Base-by-base conservation (phyloP, 2,329 filamentous ascomycete species). In the Lachnellula suecica region DNA sequence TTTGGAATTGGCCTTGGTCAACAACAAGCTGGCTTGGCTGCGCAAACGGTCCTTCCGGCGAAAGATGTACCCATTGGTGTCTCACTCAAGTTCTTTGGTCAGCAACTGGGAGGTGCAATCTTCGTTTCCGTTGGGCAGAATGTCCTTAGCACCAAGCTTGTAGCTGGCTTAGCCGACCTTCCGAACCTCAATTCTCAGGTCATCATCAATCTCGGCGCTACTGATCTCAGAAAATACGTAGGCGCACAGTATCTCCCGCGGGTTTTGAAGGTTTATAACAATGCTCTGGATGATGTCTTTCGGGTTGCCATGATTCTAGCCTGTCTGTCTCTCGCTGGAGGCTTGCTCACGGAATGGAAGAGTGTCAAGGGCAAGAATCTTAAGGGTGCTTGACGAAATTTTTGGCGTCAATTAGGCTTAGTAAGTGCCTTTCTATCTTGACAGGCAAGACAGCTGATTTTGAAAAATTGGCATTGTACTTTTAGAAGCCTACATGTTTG, bases 241-340 rank as follows among this genome's bases (percentile, higher is more conserved):
- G 63, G 70, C 0, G 37, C 59, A 0, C 54, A 74, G 37, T 72
- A 68, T 52, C 62, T 82, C 2, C 50, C 61, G 2, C 67, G 66
- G 1, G 77, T 84, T 22, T 67, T 81, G 11, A 38, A 58, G 0
- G 78, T 74, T 0, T 84, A 84, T 67, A 84, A 83, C 58, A 52
- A 64, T 9, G 75, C 79, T 0, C 59, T 84, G 13, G 73, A 70
- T 4, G 65, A 75, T 49, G 74, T 74, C 0, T 84, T 79, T 63
- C 79, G 80, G 57, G 71, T 79, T 4, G 80, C 76, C 2, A 71
- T 84, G 7, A 77, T 79, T 4, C 68, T 84, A 61, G 73, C 74
- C 1, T 72, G 72, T 3, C 48, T 85, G 11, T 76, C 75, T 4
- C 72, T 87, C 15, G 34, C 85, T 9, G 83, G 81, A 1, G 73